A percentile compares a stretch with the other conserved stretches of the same genome.
Evolutionary conservation across 1,139 yeast species (phyloP).

Genomic region (Yamadazyma dendronema): DNA sequence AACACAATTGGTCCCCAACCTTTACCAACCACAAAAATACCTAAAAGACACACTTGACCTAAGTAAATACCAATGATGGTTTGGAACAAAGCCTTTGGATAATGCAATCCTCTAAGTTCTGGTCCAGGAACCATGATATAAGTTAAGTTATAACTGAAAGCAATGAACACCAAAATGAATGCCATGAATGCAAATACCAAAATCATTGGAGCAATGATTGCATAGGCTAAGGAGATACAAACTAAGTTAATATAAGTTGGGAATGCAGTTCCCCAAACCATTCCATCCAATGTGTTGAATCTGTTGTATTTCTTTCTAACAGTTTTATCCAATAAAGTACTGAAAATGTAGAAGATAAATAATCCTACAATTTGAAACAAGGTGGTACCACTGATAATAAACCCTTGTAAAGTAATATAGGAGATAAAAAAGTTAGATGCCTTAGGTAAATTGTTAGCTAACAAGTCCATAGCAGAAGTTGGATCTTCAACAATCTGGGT

Average conservation of each 20-base stretch:
- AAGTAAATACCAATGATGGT: conserved; percentile 84
- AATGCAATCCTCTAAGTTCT: conserved; percentile 81
- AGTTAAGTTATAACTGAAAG: conserved; percentile 75
- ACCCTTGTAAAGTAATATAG: conserved; percentile 75
- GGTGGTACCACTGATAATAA: conserved; percentile 76
- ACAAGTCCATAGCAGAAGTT: conserved; percentile 58
- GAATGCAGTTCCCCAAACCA: conserved; percentile 87
- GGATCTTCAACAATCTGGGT: conserved; percentile 67
- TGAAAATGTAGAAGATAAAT: conserved; percentile 66
- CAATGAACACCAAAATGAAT: conserved; percentile 70
- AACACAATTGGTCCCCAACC: conserved; percentile 93
- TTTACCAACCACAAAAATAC: conserved; percentile 84
- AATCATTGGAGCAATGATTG: conserved; percentile 75
- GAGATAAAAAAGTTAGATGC: conserved; percentile 84
- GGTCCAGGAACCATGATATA: conserved; percentile 62
- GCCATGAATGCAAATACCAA: conserved; percentile 69
- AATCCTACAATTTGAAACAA: conserved; percentile 76
- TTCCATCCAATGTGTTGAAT: conserved; percentile 57
- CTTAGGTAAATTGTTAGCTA: conserved; percentile 78
- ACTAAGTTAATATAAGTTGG: conserved; percentile 83
- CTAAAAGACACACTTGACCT: conserved; percentile 82
- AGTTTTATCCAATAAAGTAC: conserved; percentile 69
- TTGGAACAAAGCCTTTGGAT: conserved; percentile 86
- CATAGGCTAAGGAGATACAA: conserved; percentile 73
- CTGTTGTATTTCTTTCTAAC: conserved; percentile 86